phyloP scores from a whole-genome alignment of 1,284 basidiomycete species.

The Polyporus tsugae region DNA sequence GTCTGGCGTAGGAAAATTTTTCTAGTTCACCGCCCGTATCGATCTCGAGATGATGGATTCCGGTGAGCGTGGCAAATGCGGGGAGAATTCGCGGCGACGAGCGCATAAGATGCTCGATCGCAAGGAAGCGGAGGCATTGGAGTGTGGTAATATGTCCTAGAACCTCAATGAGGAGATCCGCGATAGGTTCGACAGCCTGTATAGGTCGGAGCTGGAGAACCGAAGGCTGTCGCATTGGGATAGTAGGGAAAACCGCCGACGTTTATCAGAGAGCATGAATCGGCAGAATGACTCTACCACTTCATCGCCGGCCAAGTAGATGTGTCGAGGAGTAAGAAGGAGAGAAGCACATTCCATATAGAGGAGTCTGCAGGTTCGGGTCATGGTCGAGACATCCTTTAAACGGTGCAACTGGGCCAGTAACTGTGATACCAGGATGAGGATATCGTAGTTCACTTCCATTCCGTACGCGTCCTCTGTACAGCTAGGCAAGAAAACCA shows the following conservation, averaged over 20 bases:
- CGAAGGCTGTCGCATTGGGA: neutral
- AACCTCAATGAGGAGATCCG: neutral
- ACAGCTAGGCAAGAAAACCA: no score
- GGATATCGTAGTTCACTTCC: no score
- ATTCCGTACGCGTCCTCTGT: neutral
- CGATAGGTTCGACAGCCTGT: neutral
- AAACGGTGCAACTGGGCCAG: no score
- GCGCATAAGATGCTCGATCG: no score
- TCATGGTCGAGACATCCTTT: neutral
- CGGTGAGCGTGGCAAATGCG: no score
- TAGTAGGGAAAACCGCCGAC: neutral
- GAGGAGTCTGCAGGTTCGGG: neutral
- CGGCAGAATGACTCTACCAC: neutral
- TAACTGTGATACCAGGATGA: no score
- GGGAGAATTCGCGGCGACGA: no score
- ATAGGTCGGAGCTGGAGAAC: accelerated
- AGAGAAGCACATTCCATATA: neutral
- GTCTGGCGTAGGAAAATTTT: no score
- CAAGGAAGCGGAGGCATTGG: no score
- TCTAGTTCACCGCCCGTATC: no score
- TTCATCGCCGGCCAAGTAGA: neutral
- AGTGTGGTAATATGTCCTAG: neutral
- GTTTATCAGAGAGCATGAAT: neutral
- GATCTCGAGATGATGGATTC: no score
- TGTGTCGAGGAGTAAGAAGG: neutral